These are phyloP conservation scores for Polygonum aviculare DNA, from an alignment of 148 eudicot species.

Conservation along the genomic window DNA sequence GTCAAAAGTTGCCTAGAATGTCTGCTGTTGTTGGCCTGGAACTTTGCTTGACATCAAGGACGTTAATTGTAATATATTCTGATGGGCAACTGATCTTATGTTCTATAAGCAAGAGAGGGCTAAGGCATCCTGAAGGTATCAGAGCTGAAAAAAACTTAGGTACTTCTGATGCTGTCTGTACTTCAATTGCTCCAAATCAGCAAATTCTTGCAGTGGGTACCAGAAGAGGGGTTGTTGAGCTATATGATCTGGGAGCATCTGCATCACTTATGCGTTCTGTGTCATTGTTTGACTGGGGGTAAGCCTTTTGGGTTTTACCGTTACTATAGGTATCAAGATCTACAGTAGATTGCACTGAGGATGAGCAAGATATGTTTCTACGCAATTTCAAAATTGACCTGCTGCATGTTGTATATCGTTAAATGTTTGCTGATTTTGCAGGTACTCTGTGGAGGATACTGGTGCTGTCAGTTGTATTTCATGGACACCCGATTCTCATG, in stretches of 20 bases:
- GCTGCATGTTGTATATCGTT: background rate
- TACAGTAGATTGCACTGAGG: background rate
- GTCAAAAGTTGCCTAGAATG: slow-evolving; percentile 24
- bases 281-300: slow-evolving; percentile 84
- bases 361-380: slow-evolving; percentile 9
- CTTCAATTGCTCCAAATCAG: slow-evolving; percentile 70
- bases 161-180: slow-evolving; percentile 73
- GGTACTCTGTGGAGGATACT: slow-evolving; percentile 82
- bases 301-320: slow-evolving; percentile 18
- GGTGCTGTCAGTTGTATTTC: slow-evolving; percentile 87
- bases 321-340: background rate
- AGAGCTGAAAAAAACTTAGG: slow-evolving; percentile 64
- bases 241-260: slow-evolving; percentile 73
- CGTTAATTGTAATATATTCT: slow-evolving; percentile 56
- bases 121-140: slow-evolving; percentile 63
- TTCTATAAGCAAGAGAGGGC: slow-evolving; percentile 78
- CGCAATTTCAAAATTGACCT: background rate
- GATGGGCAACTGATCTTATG: slow-evolving; percentile 71
- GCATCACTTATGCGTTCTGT: slow-evolving; percentile 62
- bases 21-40: slow-evolving; percentile 60
- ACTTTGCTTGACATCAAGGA: slow-evolving; percentile 43
- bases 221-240: slow-evolving; percentile 65
- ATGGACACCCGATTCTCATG: slow-evolving; percentile 96
- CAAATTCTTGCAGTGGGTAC: slow-evolving; percentile 96
- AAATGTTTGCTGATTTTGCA: slow-evolving; percentile 23